Evolutionary conservation across 805 yeast genomes (phyloP).

Genomic region (Wickerhamomyces ciferrii): DNA sequence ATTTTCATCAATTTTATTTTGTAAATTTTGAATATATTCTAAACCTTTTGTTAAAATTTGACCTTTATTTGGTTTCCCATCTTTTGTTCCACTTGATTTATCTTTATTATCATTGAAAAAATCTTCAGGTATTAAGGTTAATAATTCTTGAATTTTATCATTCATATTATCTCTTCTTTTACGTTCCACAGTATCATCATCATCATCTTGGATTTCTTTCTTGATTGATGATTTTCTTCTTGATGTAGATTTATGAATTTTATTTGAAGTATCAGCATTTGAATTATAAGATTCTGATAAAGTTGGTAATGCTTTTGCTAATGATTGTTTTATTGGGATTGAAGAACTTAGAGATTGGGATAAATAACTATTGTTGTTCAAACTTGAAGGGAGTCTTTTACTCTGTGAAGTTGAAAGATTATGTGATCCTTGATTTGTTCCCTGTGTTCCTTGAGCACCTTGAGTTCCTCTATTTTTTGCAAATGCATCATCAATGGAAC

Average conservation of each 20-base stretch:
- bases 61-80: conserved; percentile 83
- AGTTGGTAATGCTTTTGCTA: conserved; percentile 17
- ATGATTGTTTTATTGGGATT: conserved; percentile 20
- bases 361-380: not conserved
- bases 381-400: conserved; percentile 3
- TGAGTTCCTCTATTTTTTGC: conserved; percentile 2
- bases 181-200: conserved; percentile 32
- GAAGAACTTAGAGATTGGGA: conserved; percentile 4
- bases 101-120: conserved; percentile 35
- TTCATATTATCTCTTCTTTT: conserved; percentile 53
- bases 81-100: conserved; percentile 65
- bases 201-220: not conserved
- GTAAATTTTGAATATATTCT: conserved; percentile 62
- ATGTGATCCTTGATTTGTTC: no score
- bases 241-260: conserved; percentile 3
- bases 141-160: conserved; percentile 49
- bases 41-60: conserved; percentile 73
- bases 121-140: conserved; percentile 37
- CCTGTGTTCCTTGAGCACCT: no score
- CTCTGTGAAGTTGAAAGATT: not conserved
- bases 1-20: conserved; percentile 69
- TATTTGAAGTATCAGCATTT: conserved; percentile 17
- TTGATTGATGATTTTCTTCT: conserved; percentile 14
- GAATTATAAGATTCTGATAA: conserved; percentile 5
- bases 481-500: conserved; percentile 11